Base-by-base conservation (phyloP, 768 basidiomycete species). In the Trametes meyenii region DNA sequence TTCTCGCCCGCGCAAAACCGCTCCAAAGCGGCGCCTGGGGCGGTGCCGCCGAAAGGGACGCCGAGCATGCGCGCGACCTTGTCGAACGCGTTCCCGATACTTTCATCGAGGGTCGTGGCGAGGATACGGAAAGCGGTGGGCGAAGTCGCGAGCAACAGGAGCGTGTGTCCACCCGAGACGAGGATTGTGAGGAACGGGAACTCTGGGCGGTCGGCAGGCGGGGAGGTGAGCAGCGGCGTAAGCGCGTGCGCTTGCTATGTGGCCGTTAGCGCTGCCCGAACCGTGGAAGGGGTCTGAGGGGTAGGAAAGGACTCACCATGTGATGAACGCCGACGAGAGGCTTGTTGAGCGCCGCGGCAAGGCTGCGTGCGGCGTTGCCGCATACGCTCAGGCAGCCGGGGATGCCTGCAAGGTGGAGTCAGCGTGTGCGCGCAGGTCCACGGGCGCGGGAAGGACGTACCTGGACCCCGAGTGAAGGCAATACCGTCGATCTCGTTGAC, bases 101-200 rank as follows among this genome's bases (percentile, higher is more conserved):
- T 86, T 68, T 85, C 84, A 66, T 96, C 94, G 5, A 77, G 74
- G 0, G 90, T 92, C 16, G 87, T 88, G 0, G 90, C 88, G 29
- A 98, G 76, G 40, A 90, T 83, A 61, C 79, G 78, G 72, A 92
- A 97, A 0, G 78, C 74, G 5, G 75, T 77, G 26, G 73, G 71
- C 1, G 87, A 86, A 0, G 71, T 78, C 0, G 88, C 92, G 12
- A 96, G 85, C 1, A 97, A 79, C 39, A 98, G 81, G 40, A 98
- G 79, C 0, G 96, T 95, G 72, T 98, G 96, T 2, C 96, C 96
- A n/a, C 96, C 96, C 0, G 94, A 96, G 50, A 96, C 80, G 17
- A 98, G 81, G 13, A 98, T 79, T 0, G 90, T 88, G 38, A 98
- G 81, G 77, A 96, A 98, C 0, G 96, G 96, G 71, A 90, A 98